A percentile compares a stretch with the other conserved stretches of the same genome.
Evolutionary conservation across 306 rosid genomes (phyloP).

Genomic region (Acacia melanoxylon): DNA sequence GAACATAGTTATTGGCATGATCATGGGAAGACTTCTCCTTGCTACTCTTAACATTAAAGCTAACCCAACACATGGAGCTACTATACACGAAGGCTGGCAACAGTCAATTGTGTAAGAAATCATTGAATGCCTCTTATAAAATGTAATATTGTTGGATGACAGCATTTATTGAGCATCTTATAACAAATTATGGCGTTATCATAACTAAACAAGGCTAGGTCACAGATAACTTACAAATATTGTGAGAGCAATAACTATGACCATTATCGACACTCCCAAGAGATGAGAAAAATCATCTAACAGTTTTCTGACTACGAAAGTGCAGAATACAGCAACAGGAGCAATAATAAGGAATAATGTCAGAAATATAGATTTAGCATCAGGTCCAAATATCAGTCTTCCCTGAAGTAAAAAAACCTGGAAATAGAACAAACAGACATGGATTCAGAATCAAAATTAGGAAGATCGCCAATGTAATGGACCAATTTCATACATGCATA

Average conservation of each 20-base stretch:
- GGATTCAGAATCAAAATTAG: not conserved
- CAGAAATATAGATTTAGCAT: constrained; percentile 58
- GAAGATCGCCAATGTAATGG: not conserved
- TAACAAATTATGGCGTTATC: not conserved
- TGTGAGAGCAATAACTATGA: constrained; percentile 48
- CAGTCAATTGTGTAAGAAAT: not conserved
- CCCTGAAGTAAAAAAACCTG: constrained; percentile 70
- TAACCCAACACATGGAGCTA: not conserved
- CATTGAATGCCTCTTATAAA: not conserved
- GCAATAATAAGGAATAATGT: constrained; percentile 66
- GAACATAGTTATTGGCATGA: not conserved
- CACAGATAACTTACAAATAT: constrained; percentile 46
- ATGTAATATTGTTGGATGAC: not conserved
- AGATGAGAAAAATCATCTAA: constrained; percentile 52
- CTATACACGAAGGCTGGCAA: too few relatives aligned
- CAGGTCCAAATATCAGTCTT: constrained; percentile 69
- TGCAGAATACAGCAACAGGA: constrained; percentile 59
- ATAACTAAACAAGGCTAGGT: not conserved
- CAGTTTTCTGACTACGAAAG: constrained; percentile 55
- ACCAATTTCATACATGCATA: not conserved
- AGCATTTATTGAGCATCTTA: constrained; percentile 1
- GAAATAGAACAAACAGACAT: not conserved
- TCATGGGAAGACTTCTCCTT: not conserved
- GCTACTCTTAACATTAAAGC: not conserved
- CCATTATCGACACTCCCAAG: constrained; percentile 50